A percentile compares a stretch with the other conserved stretches of the same genome.
These are phyloP conservation scores for Chaetomiaceae sp. DNA, from an alignment of 2,329 filamentous ascomycete genomes.

Conservation along the genomic window DNA sequence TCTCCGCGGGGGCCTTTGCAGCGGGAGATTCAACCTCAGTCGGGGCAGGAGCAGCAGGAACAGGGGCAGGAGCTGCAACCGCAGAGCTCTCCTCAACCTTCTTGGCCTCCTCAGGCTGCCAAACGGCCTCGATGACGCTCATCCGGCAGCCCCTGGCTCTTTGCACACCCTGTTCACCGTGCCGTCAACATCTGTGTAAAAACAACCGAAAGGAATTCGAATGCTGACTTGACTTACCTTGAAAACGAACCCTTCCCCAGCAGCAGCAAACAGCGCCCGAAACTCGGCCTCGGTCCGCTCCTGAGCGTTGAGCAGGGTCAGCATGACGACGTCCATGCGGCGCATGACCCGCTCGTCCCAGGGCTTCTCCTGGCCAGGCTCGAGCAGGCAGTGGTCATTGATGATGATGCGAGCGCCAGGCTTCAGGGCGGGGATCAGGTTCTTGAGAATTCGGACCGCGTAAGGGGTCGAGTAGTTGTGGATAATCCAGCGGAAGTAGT, in stretches of 20 bases:
- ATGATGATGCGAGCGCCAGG: conserved; percentile 46
- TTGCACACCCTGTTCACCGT: conserved; percentile 25
- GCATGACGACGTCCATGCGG: conserved; percentile 43
- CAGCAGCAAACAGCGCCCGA: conserved; percentile 37
- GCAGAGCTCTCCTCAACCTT: background rate
- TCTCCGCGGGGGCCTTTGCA: background rate
- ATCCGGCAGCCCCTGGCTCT: conserved; percentile 31
- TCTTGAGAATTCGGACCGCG: conserved; percentile 44
- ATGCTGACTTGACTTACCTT: conserved; percentile 27
- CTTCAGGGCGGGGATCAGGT: conserved; percentile 52
- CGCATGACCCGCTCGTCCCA: conserved; percentile 38
- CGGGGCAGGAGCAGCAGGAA: background rate
- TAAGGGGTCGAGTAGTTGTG: conserved; percentile 58
- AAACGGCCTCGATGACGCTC: conserved; percentile 37
- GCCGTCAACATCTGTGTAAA: background rate
- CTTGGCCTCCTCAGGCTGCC: conserved; percentile 24
- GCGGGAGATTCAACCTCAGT: background rate
- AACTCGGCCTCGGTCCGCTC: conserved; percentile 44
- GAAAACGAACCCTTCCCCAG: conserved; percentile 37
- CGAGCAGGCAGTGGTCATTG: conserved; percentile 38
- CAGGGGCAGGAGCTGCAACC: background rate
- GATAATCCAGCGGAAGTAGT: conserved; percentile 56
- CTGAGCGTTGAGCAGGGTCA: conserved; percentile 40
- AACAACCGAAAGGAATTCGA: background rate
- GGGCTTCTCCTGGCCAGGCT: conserved; percentile 31